Evolutionary conservation across 129 eudicot species (phyloP), one percentile per base, ranked within the genome.

Genomic region (Ambrosia trifida): DNA sequence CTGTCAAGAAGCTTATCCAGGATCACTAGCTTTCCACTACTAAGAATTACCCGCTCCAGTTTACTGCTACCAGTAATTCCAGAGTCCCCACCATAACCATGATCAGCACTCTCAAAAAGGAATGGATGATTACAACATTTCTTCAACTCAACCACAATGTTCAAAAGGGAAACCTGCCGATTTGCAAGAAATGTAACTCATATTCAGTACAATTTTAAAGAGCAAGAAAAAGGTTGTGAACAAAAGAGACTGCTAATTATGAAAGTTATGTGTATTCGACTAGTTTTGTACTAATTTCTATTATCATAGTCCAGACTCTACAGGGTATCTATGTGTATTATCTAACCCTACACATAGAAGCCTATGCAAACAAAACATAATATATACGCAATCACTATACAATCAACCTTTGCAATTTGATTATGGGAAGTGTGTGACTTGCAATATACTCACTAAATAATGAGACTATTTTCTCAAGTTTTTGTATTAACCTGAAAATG

Each of bases 91-190:
- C 99, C 99, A 84, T 95, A 95, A 58, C 99, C 99, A 88, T 90
- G 97, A 75, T 95, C 99, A 36, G 99, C 99, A 86, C 99, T 95
- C 85, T 95, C 99, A 76, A 95, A 95, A 35, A 94, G 70, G 66
- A 94, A 94, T 20, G 99, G 99, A 81, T 94, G 99, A 80, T 95
- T 95, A 83, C 99, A 95, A 73, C 99, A 95, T 78, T 95, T 95
- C 87, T 95, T 95, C 85, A 95, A 80, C 91, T 95, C 99, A 71
- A 90, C 97, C 91, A 95, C 99, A 57, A 95, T 95, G 85, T 95
- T 73, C 24, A 93, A 64, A 66, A 93, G 91, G 35, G 98, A 93
- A 70, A 93, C 96, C 98, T 92, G 88, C 78, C 83, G 14, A 68
- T 72, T 40, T 31, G 11, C 44, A 33, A 68, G 36, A 53, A 72